Percentiles rank a stretch among this genome's conserved stretches.
Conservation (phyloP, 305 asterid species). For the Solanum hybrid region DNA sequence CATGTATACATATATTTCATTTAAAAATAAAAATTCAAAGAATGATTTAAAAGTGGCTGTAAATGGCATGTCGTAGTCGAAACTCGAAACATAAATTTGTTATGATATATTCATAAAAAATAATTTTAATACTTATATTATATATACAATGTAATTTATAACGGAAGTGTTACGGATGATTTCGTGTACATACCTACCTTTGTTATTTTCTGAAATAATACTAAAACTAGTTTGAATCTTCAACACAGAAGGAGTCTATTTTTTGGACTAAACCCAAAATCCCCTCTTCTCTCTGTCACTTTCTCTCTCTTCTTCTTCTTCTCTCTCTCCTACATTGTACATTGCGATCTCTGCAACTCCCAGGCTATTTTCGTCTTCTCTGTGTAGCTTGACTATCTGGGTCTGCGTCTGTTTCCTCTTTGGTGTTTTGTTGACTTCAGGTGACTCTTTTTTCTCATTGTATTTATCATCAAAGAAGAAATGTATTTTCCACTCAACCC, state of each 20-base stretch:
- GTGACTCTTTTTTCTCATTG: background rate
- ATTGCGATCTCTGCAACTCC: slow-evolving; percentile 16
- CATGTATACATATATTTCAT: background rate
- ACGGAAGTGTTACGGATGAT: background rate
- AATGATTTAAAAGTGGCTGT: background rate
- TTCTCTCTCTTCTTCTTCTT: background rate
- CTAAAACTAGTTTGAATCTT: background rate
- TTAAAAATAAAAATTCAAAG: background rate
- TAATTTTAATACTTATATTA: background rate
- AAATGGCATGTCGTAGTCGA: background rate
- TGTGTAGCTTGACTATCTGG: background rate
- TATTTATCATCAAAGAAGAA: background rate
- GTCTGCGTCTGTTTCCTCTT: background rate
- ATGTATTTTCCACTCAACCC: background rate
- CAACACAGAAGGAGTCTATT: background rate
- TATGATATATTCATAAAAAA: background rate
- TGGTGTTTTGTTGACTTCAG: background rate
- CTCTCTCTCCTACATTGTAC: slow-evolving; percentile 1
- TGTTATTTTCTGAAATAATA: background rate
- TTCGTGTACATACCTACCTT: background rate
- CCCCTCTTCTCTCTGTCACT: background rate
- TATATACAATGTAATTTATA: background rate
- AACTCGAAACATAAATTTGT: background rate
- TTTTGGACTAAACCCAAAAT: slow-evolving; percentile 5
- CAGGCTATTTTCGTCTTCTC: background rate